Percentiles rank a stretch among this genome's conserved stretches.
Conservation (phyloP, 2,329 filamentous ascomycete genomes). For the Claviceps humidiphila region DNA sequence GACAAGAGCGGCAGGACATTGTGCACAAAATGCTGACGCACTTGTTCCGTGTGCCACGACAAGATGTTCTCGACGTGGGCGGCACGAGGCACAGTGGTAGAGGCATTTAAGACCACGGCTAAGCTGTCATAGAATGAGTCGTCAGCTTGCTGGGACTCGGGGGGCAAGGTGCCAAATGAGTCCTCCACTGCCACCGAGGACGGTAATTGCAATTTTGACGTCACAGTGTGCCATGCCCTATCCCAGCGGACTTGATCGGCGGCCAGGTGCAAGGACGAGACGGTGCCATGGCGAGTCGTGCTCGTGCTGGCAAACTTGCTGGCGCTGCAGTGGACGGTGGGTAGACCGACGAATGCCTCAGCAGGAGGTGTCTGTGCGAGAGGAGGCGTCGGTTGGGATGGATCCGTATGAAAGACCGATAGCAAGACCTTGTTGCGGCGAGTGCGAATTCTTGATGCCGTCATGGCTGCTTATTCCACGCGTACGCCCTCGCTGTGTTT, state of each 20-base stretch:
- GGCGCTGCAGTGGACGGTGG: slow-evolving; percentile 10
- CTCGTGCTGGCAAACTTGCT: slow-evolving; percentile 6
- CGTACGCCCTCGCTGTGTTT: not conserved
- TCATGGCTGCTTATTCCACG: slow-evolving; percentile 13
- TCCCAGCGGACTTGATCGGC: slow-evolving; percentile 45
- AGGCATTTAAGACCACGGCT: slow-evolving; percentile 37
- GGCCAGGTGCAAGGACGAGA: slow-evolving; percentile 12
- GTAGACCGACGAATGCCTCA: slow-evolving; percentile 32
- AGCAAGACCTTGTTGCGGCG: slow-evolving; percentile 38
- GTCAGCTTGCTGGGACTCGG: slow-evolving; percentile 30
- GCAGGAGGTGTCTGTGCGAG: slow-evolving; percentile 26
- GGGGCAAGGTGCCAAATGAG: slow-evolving; percentile 35
- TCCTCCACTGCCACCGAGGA: slow-evolving; percentile 41
- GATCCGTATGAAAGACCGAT: slow-evolving; percentile 42
- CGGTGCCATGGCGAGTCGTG: slow-evolving; percentile 2
- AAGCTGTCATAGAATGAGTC: slow-evolving; percentile 38
- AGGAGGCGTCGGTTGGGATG: slow-evolving; percentile 35
- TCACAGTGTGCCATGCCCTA: slow-evolving; percentile 49
- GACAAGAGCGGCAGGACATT: slow-evolving; percentile 44
- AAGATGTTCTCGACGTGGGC: slow-evolving; percentile 42
- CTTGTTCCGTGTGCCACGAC: slow-evolving; percentile 48
- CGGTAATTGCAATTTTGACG: slow-evolving; percentile 42
- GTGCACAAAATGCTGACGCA: slow-evolving; percentile 45
- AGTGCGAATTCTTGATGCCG: slow-evolving; percentile 30
- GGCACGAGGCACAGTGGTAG: slow-evolving; percentile 32